Percentiles rank a stretch among this genome's conserved stretches.
Conservation (phyloP, 2,329 filamentous ascomycete genomes). For the Graphilbum ipis-grandicollis region DNA sequence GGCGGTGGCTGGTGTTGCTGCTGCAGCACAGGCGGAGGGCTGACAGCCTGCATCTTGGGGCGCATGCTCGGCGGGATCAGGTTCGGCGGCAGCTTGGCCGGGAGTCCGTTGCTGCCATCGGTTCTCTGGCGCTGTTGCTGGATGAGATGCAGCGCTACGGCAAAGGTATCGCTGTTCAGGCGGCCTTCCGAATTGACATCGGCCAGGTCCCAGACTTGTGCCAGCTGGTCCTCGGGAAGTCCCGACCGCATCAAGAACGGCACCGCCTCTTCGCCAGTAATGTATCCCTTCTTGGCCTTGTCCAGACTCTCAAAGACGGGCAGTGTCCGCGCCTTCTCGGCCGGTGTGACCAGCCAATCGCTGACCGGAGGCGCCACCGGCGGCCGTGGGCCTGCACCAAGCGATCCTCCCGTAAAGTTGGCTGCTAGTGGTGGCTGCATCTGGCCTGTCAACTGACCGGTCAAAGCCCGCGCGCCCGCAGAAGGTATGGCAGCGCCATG, state of each 20-base stretch:
- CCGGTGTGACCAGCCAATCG: slow-evolving; percentile 69
- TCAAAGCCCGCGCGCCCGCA: no score
- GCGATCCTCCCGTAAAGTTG: slow-evolving; percentile 20
- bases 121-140: slow-evolving; percentile 68
- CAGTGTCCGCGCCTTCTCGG: slow-evolving; percentile 80
- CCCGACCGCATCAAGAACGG: slow-evolving; percentile 86
- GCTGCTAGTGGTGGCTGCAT: slow-evolving; percentile 22
- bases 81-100: slow-evolving; percentile 60
- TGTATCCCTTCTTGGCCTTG: slow-evolving; percentile 60
- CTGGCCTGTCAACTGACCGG: slow-evolving; percentile 64
- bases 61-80: slow-evolving; percentile 80
- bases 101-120: slow-evolving; percentile 43
- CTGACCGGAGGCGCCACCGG: slow-evolving; percentile 6
- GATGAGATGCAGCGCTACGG: slow-evolving; percentile 94
- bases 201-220: slow-evolving; percentile 92
- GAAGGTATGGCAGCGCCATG: slow-evolving; percentile 15
- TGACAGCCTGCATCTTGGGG: slow-evolving; percentile 32
- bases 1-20: slow-evolving; percentile 20
- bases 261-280: slow-evolving; percentile 89
- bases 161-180: slow-evolving; percentile 78
- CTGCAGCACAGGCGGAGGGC: slow-evolving; percentile 25
- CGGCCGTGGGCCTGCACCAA: slow-evolving; percentile 4
- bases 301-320: slow-evolving; percentile 72
- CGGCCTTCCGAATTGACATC: slow-evolving; percentile 85
- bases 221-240: slow-evolving; percentile 72